Conservation (phyloP, 2,329 filamentous ascomycete species). For the Fusarium multiceps region DNA sequence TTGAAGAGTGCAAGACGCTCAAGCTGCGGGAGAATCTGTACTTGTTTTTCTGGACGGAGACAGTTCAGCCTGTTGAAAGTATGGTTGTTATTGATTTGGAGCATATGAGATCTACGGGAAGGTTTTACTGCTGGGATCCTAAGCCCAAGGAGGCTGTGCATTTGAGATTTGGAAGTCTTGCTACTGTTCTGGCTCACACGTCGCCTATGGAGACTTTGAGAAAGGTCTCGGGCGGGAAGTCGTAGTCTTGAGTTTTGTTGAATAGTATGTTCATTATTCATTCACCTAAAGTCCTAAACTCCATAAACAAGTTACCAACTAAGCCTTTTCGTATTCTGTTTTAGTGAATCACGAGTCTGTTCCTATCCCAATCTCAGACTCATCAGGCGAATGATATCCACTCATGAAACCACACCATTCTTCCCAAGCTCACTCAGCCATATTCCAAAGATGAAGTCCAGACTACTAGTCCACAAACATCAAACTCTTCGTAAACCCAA, state of each 20-base stretch:
- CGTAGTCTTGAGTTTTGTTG: fast-evolving
- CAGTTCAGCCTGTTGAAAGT: conserved; percentile 27
- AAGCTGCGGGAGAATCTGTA: conserved; percentile 23
- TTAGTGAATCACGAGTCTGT: fast-evolving
- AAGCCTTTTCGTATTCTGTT: background rate
- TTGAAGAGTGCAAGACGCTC: conserved; percentile 24
- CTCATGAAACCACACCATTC: too few relatives aligned
- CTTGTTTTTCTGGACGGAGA: conserved; percentile 34
- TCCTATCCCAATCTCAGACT: fast-evolving
- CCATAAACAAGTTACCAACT: background rate
- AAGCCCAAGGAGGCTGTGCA: conserved; percentile 26
- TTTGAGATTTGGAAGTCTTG: conserved; percentile 24
- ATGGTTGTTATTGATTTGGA: conserved; percentile 27
- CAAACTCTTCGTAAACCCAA: conserved; percentile 31
- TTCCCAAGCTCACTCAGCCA: too few relatives aligned
- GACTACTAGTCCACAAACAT: background rate
- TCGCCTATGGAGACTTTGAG: background rate
- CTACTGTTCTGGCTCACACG: conserved; percentile 17
- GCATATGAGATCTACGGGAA: conserved; percentile 24
- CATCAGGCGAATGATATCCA: background rate
- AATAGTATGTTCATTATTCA: too few relatives aligned
- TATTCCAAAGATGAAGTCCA: too few relatives aligned
- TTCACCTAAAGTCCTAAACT: background rate
- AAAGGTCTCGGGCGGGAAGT: background rate
- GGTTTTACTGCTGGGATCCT: conserved; percentile 33